phyloP scores from a whole-genome alignment of 306 rosid genomes.

The Pterocarpus santalinus region DNA sequence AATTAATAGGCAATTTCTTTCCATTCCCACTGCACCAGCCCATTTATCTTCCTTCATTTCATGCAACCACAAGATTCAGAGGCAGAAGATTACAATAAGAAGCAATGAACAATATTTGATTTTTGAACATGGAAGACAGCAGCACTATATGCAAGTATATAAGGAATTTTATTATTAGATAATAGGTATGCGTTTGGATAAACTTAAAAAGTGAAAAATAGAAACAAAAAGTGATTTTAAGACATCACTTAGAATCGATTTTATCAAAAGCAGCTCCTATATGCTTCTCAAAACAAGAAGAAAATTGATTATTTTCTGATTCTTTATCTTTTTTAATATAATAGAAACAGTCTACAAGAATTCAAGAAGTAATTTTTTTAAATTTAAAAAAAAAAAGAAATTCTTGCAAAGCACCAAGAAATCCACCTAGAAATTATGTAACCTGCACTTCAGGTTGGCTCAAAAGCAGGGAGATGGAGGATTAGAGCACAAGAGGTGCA shows the following conservation, averaged over 20 bases:
- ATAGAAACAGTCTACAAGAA: no score
- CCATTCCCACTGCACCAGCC: not conserved
- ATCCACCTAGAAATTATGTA: not conserved
- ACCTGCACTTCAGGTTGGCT: not conserved
- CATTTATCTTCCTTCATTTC: not conserved
- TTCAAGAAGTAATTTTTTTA: not conserved
- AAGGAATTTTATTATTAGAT: not conserved
- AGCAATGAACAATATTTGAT: not conserved
- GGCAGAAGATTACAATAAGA: not conserved
- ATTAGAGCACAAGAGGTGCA: not conserved
- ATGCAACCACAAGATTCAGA: conserved; percentile 1
- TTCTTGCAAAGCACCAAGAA: no score
- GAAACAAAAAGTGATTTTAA: not conserved
- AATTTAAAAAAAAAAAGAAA: no score
- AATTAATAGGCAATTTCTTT: not conserved
- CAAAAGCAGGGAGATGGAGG: not conserved
- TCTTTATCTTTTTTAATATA: no score
- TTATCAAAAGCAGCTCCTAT: not conserved
- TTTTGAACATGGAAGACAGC: not conserved
- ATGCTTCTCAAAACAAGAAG: not conserved
- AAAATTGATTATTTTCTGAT: no score
- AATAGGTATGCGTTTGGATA: not conserved
- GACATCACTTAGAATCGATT: not conserved
- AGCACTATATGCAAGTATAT: not conserved
- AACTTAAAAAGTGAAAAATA: not conserved